Base-by-base conservation (phyloP, 305 asterid genomes). In the Fraxinus albicans region DNA sequence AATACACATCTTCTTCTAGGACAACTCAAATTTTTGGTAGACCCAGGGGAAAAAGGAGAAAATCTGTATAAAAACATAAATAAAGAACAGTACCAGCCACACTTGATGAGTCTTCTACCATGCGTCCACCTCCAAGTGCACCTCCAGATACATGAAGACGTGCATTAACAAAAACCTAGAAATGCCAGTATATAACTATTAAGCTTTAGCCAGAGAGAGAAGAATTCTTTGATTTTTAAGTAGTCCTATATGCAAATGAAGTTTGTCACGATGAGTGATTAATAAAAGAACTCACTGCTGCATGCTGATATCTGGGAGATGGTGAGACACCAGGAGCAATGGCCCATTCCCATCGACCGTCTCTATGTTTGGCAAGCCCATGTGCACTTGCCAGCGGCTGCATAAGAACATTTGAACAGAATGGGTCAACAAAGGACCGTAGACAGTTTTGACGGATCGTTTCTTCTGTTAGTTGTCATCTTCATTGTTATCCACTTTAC, bases 331-430 rank as follows among this genome's bases (percentile, higher is more conserved):
- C 99, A 77, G 99, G 99, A 79, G 99, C 99, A 87, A 96, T 96
- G 86, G 99, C 99, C 99, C 99, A 96, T 88, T 96, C 99, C 99
- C 99, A 96, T 67, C 99, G 98, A 88, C 99, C 99, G 89, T 96
- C 99, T 89, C 98, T 93, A 86, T 96, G 98, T 86, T 96, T 96
- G 38, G 99, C 99, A 72, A 96, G 98, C 27, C 99, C 98, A 87
- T 95, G 94, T 79, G 99, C 99, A 88, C 99, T 93, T 83, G 97
- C 94, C 75, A 96, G 89, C 31, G 99, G 98, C 99, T 96, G 91
- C 86, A 89, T 47, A 74, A 65, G 76, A 84, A 38, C 81, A 86
- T 81, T 82, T 19, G 27, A 73, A 84, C 3, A 83, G 17, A 63
- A 72, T 35, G 36, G 36, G 67, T 84, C 77, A 81, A 12, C 35